phyloP scores from a whole-genome alignment of 208 protist species.

The Trypanosoma brucei region DNA sequence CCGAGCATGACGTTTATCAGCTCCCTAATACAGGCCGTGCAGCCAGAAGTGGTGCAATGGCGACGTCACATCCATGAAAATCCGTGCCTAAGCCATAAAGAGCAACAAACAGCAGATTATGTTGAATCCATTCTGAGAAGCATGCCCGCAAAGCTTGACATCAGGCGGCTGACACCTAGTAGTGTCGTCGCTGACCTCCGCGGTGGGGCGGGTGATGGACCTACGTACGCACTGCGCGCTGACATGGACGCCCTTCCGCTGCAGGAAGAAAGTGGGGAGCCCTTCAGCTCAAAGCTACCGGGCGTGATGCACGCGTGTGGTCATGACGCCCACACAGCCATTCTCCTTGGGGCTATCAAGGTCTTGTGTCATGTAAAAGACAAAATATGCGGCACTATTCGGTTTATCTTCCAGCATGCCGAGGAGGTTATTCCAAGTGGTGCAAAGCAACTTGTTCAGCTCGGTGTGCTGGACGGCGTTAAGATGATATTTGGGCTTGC shows the following conservation, averaged over 20 bases:
- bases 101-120: constrained; percentile 46
- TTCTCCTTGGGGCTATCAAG: constrained; percentile 64
- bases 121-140: constrained; percentile 31
- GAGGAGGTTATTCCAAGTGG: constrained; percentile 63
- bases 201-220: constrained; percentile 43
- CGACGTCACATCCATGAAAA: constrained; percentile 62
- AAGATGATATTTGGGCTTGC: constrained; percentile 56
- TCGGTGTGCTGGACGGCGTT: constrained; percentile 49
- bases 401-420: constrained; percentile 74
- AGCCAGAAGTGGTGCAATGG: constrained; percentile 41
- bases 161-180: constrained; percentile 37
- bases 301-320: constrained; percentile 74
- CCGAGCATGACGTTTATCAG: neutral
- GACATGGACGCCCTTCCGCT: constrained; percentile 72
- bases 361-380: constrained; percentile 46
- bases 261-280: constrained; percentile 55
- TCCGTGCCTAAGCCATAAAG: constrained; percentile 43
- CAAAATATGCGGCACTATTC: constrained; percentile 51
- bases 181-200: constrained; percentile 50
- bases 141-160: constrained; percentile 36
- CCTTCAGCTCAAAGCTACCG: constrained; percentile 49
- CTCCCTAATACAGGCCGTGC: constrained; percentile 5
- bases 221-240: constrained; percentile 50
- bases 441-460: constrained; percentile 41
- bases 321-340: constrained; percentile 64